Percentiles rank a stretch among this genome's conserved stretches.
phyloP scores from a whole-genome alignment of 2,329 filamentous ascomycete species.

The Aureobasidium sp. region DNA sequence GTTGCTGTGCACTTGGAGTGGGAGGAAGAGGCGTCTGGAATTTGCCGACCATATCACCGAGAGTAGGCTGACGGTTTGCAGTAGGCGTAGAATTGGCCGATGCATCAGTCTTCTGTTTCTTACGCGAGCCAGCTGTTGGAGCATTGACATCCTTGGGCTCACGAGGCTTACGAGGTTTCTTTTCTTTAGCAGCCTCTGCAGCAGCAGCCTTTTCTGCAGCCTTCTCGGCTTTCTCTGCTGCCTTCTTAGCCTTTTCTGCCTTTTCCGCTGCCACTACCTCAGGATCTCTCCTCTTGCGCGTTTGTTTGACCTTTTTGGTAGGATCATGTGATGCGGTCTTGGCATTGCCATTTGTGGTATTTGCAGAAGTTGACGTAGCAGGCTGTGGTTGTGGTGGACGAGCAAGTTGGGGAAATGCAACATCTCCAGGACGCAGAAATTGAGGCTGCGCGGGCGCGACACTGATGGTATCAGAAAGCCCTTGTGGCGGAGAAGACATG shows the following conservation, averaged over 20 bases:
- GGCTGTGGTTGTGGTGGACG: conserved; percentile 18
- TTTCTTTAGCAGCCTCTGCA: conserved; percentile 33
- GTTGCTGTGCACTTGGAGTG: conserved; percentile 20
- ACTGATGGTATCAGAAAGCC: conserved; percentile 22
- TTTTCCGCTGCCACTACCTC: conserved; percentile 26
- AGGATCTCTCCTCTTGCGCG: conserved; percentile 36
- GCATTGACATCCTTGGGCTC: conserved; percentile 44
- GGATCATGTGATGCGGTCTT: conserved; percentile 23
- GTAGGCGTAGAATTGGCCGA: not conserved
- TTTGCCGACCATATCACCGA: conserved; percentile 34
- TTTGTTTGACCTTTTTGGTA: conserved; percentile 30
- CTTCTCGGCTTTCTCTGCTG: conserved; percentile 15
- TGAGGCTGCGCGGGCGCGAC: conserved; percentile 20
- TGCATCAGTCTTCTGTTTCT: conserved; percentile 37
- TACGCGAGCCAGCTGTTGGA: conserved; percentile 39
- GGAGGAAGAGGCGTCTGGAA: conserved; percentile 23
- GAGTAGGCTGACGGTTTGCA: conserved; percentile 31
- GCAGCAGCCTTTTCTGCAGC: conserved; percentile 25
- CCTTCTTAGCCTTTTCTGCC: conserved; percentile 26
- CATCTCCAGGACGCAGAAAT: conserved; percentile 19
- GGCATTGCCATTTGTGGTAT: conserved; percentile 32
- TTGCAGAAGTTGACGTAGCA: conserved; percentile 25
- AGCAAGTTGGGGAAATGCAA: conserved; percentile 17
- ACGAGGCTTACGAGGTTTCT: conserved; percentile 39
- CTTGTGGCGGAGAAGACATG: conserved; percentile 18